These are phyloP conservation scores for Pecoramyces ruminantium DNA, from an alignment of 192 early-diverging fungal genomes.

Conservation along the genomic window DNA sequence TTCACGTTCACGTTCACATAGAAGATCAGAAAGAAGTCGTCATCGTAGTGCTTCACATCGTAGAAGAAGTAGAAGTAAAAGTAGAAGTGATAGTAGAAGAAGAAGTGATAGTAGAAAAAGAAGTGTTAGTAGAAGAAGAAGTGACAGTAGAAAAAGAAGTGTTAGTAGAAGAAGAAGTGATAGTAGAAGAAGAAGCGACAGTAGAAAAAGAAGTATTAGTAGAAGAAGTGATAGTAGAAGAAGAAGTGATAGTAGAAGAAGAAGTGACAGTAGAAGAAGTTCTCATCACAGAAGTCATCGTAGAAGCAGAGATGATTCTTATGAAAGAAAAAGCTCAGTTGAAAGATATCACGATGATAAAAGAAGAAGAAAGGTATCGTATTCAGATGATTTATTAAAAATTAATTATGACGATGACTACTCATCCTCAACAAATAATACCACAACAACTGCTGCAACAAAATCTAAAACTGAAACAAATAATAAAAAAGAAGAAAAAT, in stretches of 20 bases:
- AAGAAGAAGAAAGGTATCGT: background rate
- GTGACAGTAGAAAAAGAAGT: background rate
- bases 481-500: background rate
- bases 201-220: background rate
- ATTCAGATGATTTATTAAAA: background rate
- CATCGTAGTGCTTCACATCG: background rate
- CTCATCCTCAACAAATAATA: background rate
- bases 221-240: background rate
- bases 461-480: background rate
- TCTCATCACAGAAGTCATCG: background rate
- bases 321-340: background rate
- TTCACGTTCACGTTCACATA: background rate
- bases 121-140: background rate
- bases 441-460: background rate
- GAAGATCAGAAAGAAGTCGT: background rate
- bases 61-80: background rate
- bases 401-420: background rate
- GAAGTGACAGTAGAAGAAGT: background rate
- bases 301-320: background rate
- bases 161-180: background rate
- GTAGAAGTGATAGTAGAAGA: background rate
- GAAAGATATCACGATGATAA: background rate
- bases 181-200: background rate
- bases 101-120: background rate
- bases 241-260: background rate